Base-by-base conservation (phyloP, 164 flowering plant species). In the Nelumbo lutea region DNA sequence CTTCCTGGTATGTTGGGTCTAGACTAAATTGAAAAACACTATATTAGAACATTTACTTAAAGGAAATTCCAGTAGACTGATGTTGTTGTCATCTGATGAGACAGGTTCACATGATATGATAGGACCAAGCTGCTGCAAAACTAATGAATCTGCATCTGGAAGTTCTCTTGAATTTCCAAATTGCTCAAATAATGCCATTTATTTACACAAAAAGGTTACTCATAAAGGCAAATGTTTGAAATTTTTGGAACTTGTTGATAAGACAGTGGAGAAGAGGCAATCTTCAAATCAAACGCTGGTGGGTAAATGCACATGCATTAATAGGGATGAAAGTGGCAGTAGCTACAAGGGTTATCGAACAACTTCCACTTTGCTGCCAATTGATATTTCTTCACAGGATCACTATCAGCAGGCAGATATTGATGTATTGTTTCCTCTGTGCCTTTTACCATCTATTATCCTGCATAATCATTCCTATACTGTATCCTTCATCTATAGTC, bases 331-430 rank as follows among this genome's bases (percentile, higher is more conserved):
- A 38, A 57, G 65, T 55, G 42, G 27, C 53, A 68, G 27, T 27
- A 27, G 14, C 47, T 66, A 69, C 40, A 70, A 70, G 40, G 55
- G 62, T 59, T 6, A 68, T 53, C 68, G 66, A 55, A 70, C 65
- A 51, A 57, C 66, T 45, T 48, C 61, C 15, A 39, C 70, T 64
- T 39, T 42, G 50, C 55, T 64, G 14, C 57, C 72, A 3, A 40
- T 43, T 7, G 67, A 65, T 48, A 42, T 56, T 58, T 56, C 72
- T 27, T 69, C 59, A 43, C 63, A 61, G 40, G 71, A 61, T 42
- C 69, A 70, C 50, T 63, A 68, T 60, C 65, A 71, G 68, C 72
- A 73, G 80, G 82, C 75, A 48, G 8, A 73, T 58, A 48, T 64
- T 40, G 27, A 27, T 14, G 7, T 43, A 60, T 15, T 46, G 15